phyloP scores from a whole-genome alignment of 73 alveolate species.

The Tetrahymena elliotti region DNA sequence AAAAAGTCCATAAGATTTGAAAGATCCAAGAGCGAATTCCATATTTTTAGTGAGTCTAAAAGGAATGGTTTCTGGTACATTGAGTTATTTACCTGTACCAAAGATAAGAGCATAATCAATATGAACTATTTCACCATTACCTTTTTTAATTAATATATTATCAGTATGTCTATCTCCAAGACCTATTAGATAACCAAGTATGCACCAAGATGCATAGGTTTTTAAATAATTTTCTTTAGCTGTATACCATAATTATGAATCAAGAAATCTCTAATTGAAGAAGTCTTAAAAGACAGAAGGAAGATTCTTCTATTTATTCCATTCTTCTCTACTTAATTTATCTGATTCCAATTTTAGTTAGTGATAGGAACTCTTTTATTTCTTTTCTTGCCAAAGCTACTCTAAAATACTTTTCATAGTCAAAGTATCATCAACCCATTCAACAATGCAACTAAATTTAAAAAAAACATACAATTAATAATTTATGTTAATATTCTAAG shows the following conservation, averaged over 20 bases:
- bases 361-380: slow-evolving; percentile 22
- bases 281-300: slow-evolving; percentile 65
- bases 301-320: slow-evolving; percentile 57
- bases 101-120: slow-evolving; percentile 95
- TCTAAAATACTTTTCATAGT: slow-evolving; percentile 52
- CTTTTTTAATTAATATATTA: slow-evolving; percentile 71
- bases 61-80: slow-evolving; percentile 94
- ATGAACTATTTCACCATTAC: slow-evolving; percentile 80
- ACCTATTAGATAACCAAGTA: slow-evolving; percentile 86
- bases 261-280: slow-evolving; percentile 60
- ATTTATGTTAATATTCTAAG: too few relatives aligned
- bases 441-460: slow-evolving; percentile 55
- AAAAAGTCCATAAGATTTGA: slow-evolving; percentile 84
- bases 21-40: slow-evolving; percentile 81
- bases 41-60: slow-evolving; percentile 88
- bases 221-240: slow-evolving; percentile 73
- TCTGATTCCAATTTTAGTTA: slow-evolving; percentile 1
- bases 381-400: slow-evolving; percentile 40
- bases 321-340: slow-evolving; percentile 38
- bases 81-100: slow-evolving; percentile 77
- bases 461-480: too few relatives aligned
- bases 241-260: slow-evolving; percentile 77
- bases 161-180: slow-evolving; percentile 97
- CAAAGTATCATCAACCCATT: slow-evolving; percentile 66
- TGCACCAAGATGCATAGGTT: slow-evolving; percentile 91